Evolutionary conservation across 2,329 filamentous ascomycete species (phyloP).

Genomic region (Stagonosporopsis tanaceti): DNA sequence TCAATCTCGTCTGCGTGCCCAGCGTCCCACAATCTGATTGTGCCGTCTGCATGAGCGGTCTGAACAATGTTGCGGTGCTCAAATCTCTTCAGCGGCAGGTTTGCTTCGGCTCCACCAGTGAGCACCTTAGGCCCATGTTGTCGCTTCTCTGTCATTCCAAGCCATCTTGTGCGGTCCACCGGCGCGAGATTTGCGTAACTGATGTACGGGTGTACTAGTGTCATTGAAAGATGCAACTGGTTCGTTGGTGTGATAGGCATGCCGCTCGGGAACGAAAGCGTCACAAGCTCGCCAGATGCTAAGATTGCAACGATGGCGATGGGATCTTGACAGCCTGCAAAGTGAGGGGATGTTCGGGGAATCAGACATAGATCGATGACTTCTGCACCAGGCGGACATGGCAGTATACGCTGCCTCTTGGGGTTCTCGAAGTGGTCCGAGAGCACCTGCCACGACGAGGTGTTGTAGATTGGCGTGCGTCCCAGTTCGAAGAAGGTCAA

Average conservation of each 20-base stretch:
- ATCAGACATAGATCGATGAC: constrained; percentile 83
- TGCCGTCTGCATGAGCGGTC: constrained; percentile 89
- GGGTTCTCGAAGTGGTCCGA: constrained; percentile 79
- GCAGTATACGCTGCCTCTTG: constrained; percentile 74
- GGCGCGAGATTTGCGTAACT: constrained; percentile 75
- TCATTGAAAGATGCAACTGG: constrained; percentile 85
- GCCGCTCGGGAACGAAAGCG: constrained; percentile 90
- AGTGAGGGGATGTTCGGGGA: constrained; percentile 83
- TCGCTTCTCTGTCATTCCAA: constrained; percentile 87
- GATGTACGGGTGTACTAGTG: constrained; percentile 90
- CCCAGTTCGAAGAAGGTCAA: constrained; percentile 91
- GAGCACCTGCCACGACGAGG: constrained; percentile 86
- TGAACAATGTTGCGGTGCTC: constrained; percentile 86
- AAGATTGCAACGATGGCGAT: constrained; percentile 82
- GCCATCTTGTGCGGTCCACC: constrained; percentile 82
- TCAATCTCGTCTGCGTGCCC: constrained; percentile 94
- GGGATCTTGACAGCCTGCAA: constrained; percentile 86
- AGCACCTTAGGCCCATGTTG: constrained; percentile 79
- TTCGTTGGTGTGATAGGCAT: constrained; percentile 92
- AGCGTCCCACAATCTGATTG: constrained; percentile 89
- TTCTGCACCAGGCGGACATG: constrained; percentile 78
- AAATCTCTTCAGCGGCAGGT: constrained; percentile 75
- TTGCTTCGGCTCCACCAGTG: constrained; percentile 78
- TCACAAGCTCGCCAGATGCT: constrained; percentile 86
- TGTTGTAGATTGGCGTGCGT: constrained; percentile 86